Conservation (phyloP, 208 protist genomes). For the Wallacemonas rigidus region DNA sequence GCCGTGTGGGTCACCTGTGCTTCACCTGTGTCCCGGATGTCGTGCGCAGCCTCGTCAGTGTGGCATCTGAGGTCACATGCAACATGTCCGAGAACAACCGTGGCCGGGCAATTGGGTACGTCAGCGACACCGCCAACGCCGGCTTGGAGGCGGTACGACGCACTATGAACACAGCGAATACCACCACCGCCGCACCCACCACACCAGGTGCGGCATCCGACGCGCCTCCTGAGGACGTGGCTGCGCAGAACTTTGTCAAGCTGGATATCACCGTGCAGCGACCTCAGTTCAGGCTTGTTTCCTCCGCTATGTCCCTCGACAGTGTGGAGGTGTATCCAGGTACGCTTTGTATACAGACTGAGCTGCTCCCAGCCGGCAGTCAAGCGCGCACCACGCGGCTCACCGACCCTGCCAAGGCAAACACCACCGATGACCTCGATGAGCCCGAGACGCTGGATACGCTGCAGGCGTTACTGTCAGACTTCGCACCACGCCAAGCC, state of each 20-base stretch:
- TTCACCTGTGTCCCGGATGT: slow-evolving; percentile 71
- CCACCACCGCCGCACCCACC: slow-evolving; percentile 1
- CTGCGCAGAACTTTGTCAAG: slow-evolving; percentile 47
- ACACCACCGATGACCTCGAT: slow-evolving; percentile 3
- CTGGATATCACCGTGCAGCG: slow-evolving; percentile 64
- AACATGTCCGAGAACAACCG: slow-evolving; percentile 72
- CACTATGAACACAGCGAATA: not conserved
- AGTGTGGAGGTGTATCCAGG: slow-evolving; percentile 65
- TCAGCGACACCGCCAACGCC: slow-evolving; percentile 41
- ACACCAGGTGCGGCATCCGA: not conserved
- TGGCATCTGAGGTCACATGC: slow-evolving; percentile 47
- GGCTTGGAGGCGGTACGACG: slow-evolving; percentile 6
- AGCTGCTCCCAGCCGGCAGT: slow-evolving; percentile 27
- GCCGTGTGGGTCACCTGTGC: slow-evolving; percentile 48
- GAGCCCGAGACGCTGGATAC: slow-evolving; percentile 13
- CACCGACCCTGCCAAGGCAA: not conserved
- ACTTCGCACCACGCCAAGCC: slow-evolving; percentile 10
- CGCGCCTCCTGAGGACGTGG: slow-evolving; percentile 5
- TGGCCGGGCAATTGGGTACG: slow-evolving; percentile 71
- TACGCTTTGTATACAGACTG: slow-evolving; percentile 51
- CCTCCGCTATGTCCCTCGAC: slow-evolving; percentile 34
- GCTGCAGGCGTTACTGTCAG: not conserved
- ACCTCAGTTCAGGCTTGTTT: slow-evolving; percentile 56
- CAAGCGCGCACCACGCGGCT: slow-evolving; percentile 4
- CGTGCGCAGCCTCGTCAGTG: slow-evolving; percentile 39